Conservation (phyloP, 805 yeast genomes). For the Metschnikowia hibisci region DNA sequence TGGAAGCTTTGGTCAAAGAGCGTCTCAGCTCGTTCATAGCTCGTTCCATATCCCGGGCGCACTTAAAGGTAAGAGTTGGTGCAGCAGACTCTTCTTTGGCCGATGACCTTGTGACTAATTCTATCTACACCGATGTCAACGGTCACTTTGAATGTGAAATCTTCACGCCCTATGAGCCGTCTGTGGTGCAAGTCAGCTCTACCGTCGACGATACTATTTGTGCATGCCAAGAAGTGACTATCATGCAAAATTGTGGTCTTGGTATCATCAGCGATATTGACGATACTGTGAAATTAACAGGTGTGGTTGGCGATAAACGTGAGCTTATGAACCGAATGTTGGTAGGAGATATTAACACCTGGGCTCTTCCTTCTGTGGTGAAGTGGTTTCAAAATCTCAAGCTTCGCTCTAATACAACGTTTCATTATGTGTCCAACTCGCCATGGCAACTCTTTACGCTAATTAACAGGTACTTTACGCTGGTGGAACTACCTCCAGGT, state of each 20-base stretch:
- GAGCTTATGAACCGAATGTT: slow-evolving; percentile 77
- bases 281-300: slow-evolving; percentile 88
- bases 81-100: slow-evolving; percentile 36
- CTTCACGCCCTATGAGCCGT: slow-evolving; percentile 57
- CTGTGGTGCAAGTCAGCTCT: slow-evolving; percentile 50
- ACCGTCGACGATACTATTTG: slow-evolving; percentile 45
- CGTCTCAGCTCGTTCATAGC: slow-evolving; percentile 71
- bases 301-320: slow-evolving; percentile 84
- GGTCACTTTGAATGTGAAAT: slow-evolving; percentile 63
- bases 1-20: slow-evolving; percentile 52
- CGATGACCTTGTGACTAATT: slow-evolving; percentile 24
- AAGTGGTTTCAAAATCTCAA: slow-evolving; percentile 62
- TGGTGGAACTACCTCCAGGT: slow-evolving; percentile 65
- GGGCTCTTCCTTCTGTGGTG: slow-evolving; percentile 72
- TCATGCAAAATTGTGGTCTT: slow-evolving; percentile 48
- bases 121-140: slow-evolving; percentile 52
- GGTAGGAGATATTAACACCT: slow-evolving; percentile 57
- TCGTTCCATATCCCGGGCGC: slow-evolving; percentile 56
- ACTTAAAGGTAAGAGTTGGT: slow-evolving; percentile 52
- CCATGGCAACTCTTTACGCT: slow-evolving; percentile 84
- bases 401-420: slow-evolving; percentile 44
- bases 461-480: slow-evolving; percentile 52
- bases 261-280: slow-evolving; percentile 89
- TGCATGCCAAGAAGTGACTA: slow-evolving; percentile 42
- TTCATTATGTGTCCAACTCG: slow-evolving; percentile 93